A percentile compares a stretch with the other conserved stretches of the same genome.
phyloP scores from a whole-genome alignment of 2,329 filamentous ascomycete species.

The Claviceps digitariae region DNA sequence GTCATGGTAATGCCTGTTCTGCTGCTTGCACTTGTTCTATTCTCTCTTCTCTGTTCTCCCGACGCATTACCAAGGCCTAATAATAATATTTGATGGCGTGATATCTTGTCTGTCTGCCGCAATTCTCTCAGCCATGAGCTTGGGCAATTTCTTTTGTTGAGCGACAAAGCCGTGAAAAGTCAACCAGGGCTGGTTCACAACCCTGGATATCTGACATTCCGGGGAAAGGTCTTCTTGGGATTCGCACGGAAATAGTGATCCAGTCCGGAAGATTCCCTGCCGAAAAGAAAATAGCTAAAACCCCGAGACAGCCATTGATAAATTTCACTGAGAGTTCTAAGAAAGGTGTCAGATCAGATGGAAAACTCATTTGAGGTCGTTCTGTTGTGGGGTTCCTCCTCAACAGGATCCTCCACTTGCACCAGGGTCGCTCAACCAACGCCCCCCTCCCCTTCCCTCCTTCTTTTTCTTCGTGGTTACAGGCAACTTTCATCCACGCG shows the following conservation, averaged over 20 bases:
- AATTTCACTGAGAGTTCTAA: not conserved
- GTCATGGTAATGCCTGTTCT: not conserved
- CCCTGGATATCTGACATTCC: not conserved
- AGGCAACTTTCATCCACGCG: not conserved
- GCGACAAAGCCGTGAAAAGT: not conserved
- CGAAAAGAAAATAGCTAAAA: not conserved
- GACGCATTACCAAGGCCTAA: not conserved
- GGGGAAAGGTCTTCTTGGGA: not conserved
- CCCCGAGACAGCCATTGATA: not conserved
- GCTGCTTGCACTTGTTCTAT: not conserved
- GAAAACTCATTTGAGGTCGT: not conserved
- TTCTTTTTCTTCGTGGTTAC: not conserved
- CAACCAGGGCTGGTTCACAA: not conserved
- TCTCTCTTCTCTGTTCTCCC: too few relatives aligned
- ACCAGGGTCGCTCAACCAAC: not conserved
- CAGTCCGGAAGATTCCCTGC: not conserved
- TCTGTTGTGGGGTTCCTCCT: not conserved
- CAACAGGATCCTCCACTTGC: not conserved
- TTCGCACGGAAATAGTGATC: not conserved
- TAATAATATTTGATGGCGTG: not conserved
- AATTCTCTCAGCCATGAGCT: not conserved
- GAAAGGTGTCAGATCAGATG: not conserved
- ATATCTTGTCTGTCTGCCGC: not conserved
- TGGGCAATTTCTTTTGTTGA: not conserved
- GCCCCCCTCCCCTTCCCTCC: not conserved